Percentiles rank a stretch among this genome's conserved stretches.
Evolutionary conservation across 2,329 filamentous ascomycete genomes (phyloP).

Genomic region (Elsinoe ampelina): DNA sequence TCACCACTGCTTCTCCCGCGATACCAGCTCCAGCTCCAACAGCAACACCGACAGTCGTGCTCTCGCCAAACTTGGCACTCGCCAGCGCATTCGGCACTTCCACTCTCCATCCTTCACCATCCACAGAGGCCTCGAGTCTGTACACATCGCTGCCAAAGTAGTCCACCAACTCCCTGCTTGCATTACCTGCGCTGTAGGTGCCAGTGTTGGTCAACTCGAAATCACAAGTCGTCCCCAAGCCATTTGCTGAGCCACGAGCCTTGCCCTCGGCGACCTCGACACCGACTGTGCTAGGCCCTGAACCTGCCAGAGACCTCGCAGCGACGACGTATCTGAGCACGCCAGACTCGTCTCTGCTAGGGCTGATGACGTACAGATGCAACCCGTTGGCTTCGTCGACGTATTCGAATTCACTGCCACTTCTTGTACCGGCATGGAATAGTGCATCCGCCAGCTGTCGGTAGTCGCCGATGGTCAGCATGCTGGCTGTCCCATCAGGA

Average conservation of each 20-base stretch:
- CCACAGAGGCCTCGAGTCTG: slow-evolving; percentile 36
- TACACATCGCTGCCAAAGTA: slow-evolving; percentile 41
- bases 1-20: slow-evolving; percentile 36
- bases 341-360: slow-evolving; percentile 33
- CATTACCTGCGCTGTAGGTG: slow-evolving; percentile 20
- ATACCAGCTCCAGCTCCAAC: slow-evolving; percentile 35
- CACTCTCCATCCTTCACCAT: slow-evolving; percentile 39
- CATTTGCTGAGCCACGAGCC: slow-evolving; percentile 24
- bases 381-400: slow-evolving; percentile 40
- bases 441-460: slow-evolving; percentile 45
- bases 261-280: slow-evolving; percentile 32
- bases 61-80: background rate
- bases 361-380: slow-evolving; percentile 43
- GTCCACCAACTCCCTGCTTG: slow-evolving; percentile 26
- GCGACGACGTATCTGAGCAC: slow-evolving; percentile 43
- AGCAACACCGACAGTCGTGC: slow-evolving; percentile 21
- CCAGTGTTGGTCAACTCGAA: slow-evolving; percentile 43
- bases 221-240: slow-evolving; percentile 34
- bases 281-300: slow-evolving; percentile 26
- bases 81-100: slow-evolving; percentile 26
- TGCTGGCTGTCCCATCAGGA: slow-evolving; percentile 40
- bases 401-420: slow-evolving; percentile 43
- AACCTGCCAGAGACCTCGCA: slow-evolving; percentile 36
- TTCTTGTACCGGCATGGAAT: slow-evolving; percentile 46
- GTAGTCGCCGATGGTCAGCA: slow-evolving; percentile 45